Base-by-base conservation (phyloP, 2,329 filamentous ascomycete genomes). In the Tympanopsis confertula region DNA sequence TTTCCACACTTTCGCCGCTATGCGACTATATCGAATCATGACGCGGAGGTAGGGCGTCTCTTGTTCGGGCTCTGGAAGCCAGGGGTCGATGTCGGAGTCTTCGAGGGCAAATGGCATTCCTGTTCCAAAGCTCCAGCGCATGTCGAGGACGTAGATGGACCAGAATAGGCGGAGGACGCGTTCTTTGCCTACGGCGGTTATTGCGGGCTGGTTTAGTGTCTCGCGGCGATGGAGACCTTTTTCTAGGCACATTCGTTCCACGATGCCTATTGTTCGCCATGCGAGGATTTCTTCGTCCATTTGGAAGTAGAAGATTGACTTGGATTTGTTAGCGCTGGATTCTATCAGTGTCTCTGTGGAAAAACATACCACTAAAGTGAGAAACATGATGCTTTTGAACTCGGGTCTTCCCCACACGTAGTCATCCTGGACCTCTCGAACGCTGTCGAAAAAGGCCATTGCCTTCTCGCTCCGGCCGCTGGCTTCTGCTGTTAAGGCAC, bases 401-500 rank as follows among this genome's bases (percentile, higher is more conserved):
- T 33, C 30, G 10, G 30, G 30, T 15, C 10, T 15, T 13, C 30
- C 30, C 30, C 30, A 33, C 7, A 33, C 30, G 17, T 15, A 33
- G 17, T 63, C 61, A 50, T 81, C 74, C 20, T 75, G 63, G 10
- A 68, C 59, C 17, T 67, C 66, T 46, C 73, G 74, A 14, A 79
- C 72, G 46, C 67, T 75, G 29, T 76, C 62, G 49, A 73, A 82
- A 39, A 83, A 57, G 36, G 63, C 63, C 47, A 65, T 63, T 2
- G 73, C 78, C 26, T 80, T 56, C 5, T 77, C 65, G 50, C 76
- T 79, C 42, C 73, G 68, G 0, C 78, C 78, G 38, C 66, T 63
- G 1, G 70, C 73, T 49, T 83, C 78, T 12, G 77, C 62, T 4
- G 75, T 65, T 44, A 80, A 55, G 1, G 75, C 71, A 40, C 66